Conservation (phyloP, 1,284 basidiomycete genomes). For the Cryptococcus hybrid region DNA sequence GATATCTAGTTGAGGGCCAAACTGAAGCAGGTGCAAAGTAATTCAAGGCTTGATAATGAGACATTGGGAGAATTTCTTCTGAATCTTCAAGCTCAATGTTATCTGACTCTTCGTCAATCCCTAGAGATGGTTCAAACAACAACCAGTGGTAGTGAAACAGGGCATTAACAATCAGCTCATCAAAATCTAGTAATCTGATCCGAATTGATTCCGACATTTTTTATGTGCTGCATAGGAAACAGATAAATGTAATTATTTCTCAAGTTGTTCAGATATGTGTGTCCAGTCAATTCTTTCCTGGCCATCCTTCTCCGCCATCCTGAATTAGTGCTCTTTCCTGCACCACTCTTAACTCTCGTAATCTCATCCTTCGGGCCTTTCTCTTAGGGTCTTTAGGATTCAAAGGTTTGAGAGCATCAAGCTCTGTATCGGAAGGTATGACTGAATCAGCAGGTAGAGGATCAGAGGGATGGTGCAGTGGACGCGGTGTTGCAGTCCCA, state of each 20-base stretch:
- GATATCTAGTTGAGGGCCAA: neutral
- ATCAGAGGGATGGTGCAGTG: slow-evolving; percentile 34
- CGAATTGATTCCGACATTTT: neutral
- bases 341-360: slow-evolving; percentile 75
- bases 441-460: slow-evolving; percentile 15
- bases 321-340: slow-evolving; percentile 59
- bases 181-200: neutral
- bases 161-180: neutral
- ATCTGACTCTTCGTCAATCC: neutral
- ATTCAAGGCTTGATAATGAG: slow-evolving; percentile 1
- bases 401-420: slow-evolving; percentile 54
- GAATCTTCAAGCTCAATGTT: neutral
- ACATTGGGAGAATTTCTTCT: neutral
- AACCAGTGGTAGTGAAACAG: too few relatives aligned
- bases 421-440: slow-evolving; percentile 64
- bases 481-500: slow-evolving; percentile 29
- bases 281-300: slow-evolving; percentile 36
- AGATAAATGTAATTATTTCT: neutral
- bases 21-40: neutral
- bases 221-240: neutral
- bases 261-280: neutral
- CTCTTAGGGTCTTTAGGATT: slow-evolving; percentile 59
- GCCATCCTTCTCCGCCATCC: slow-evolving; percentile 37
- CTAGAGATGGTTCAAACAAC: neutral
- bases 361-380: slow-evolving; percentile 68